Base-by-base conservation (phyloP, 441 rosid species). In the Erodium texanum region DNA sequence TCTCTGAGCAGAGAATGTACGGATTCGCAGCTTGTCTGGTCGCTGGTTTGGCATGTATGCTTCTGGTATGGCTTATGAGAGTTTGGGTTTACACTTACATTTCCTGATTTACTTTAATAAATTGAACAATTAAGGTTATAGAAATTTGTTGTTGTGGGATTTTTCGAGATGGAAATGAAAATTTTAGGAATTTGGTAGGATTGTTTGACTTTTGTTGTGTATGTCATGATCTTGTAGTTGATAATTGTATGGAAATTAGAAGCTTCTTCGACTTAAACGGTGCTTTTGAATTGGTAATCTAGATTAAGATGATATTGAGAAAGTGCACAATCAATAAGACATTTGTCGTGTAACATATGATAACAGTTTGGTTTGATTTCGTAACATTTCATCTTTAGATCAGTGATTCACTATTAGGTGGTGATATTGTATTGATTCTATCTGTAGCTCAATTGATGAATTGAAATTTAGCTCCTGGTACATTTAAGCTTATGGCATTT, bases 11-110 rank as follows among this genome's bases (percentile, higher is more conserved):
- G 96, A 87, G 92, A 77, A 74, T 87, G 84, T 87, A 82, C 76
- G 89, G 78, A 48, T 91, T 85, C 72, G 87, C 85, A 0, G 90
- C 85, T 3, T 87, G 88, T 70, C 76, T 84, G 72, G 79, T 78
- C 24, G 83, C 79, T 68, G 97, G 94, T 58, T 75, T 91, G 24
- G 80, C 78, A 34, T 83, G 81, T 66, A 87, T 85, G 94, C 80
- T 87, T 73, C 83, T 91, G 93, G 96, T 90, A 83, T 52, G 73
- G 52, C 12, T 68, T 9, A 64, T 64, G 9, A 16, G 9, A 6
- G 0, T 52, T 16, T 20, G 27, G 50, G 19, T 18, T 15, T 43
- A 3, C 50, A 43, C 50, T 61, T 50, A 23, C 62, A 24, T 24
- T 24, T 32, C 41, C 64, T 5, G 9, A 22, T 58, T 62, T 16